A percentile compares a stretch with the other conserved stretches of the same genome.
Evolutionary conservation across 2,329 filamentous ascomycete genomes (phyloP).

Genomic region (Penicillium sp.): DNA sequence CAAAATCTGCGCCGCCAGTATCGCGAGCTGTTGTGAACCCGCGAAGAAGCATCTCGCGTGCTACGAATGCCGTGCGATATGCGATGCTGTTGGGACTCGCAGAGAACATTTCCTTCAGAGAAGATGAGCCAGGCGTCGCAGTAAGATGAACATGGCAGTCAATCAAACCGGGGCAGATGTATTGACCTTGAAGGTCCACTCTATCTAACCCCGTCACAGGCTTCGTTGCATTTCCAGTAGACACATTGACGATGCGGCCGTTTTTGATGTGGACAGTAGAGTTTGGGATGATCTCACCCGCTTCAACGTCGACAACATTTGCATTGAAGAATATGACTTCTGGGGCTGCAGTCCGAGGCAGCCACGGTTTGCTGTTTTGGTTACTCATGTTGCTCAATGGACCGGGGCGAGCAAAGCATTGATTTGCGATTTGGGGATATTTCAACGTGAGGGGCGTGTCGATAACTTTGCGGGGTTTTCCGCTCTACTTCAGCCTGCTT

Average conservation of each 20-base stretch:
- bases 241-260: constrained; percentile 35
- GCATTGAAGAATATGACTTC: constrained; percentile 43
- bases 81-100: constrained; percentile 29
- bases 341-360: constrained; percentile 15
- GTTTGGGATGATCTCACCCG: constrained; percentile 31
- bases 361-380: constrained; percentile 26
- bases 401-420: too few relatives aligned
- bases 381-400: neutral
- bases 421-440: too few relatives aligned
- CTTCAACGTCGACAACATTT: constrained; percentile 44
- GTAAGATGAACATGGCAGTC: constrained; percentile 53
- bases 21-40: constrained; percentile 60
- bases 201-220: constrained; percentile 10
- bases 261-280: constrained; percentile 35
- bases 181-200: constrained; percentile 46
- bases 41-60: constrained; percentile 49
- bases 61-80: constrained; percentile 11
- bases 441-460: too few relatives aligned
- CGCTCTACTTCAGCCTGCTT: too few relatives aligned
- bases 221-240: constrained; percentile 8
- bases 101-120: constrained; percentile 36
- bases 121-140: constrained; percentile 44
- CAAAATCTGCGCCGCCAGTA: constrained; percentile 53
- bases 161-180: constrained; percentile 52
- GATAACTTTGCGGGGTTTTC: too few relatives aligned